Conservation (phyloP, 2,329 filamentous ascomycete genomes). For the Eutypa lata region DNA sequence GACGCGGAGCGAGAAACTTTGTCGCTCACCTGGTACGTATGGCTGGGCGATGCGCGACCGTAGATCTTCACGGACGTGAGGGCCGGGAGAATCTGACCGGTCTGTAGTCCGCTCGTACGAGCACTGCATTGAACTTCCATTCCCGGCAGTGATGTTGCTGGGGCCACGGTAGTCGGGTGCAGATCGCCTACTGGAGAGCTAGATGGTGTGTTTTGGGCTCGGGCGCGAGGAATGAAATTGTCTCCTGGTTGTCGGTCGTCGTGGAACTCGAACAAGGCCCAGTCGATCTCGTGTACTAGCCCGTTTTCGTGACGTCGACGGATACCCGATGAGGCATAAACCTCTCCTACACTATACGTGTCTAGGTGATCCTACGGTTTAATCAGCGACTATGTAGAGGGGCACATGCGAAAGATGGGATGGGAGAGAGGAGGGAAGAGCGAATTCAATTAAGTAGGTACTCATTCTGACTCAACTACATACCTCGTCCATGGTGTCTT, state of each 20-base stretch:
- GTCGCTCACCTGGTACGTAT: constrained; percentile 61
- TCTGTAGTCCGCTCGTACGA: constrained; percentile 79
- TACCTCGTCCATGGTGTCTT: constrained; percentile 63
- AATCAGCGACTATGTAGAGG: constrained; percentile 47
- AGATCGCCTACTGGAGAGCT: constrained; percentile 27
- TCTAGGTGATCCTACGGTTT: constrained; percentile 67
- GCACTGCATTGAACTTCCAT: constrained; percentile 84
- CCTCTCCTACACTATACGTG: constrained; percentile 74
- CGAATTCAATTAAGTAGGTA: constrained; percentile 1
- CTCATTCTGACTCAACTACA: constrained; percentile 3
- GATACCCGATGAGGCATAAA: constrained; percentile 89
- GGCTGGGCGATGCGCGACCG: constrained; percentile 75
- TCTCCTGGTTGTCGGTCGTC: constrained; percentile 66
- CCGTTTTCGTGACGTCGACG: constrained; percentile 69
- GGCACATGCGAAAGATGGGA: neutral
- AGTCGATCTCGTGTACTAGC: constrained; percentile 88
- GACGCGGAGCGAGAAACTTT: constrained; percentile 18
- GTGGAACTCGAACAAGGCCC: constrained; percentile 83
- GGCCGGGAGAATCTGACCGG: constrained; percentile 71
- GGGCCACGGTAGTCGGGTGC: constrained; percentile 57
- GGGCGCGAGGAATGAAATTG: constrained; percentile 61
- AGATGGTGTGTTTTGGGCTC: constrained; percentile 28
- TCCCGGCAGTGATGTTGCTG: constrained; percentile 63
- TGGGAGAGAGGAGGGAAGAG: too few species aligned
- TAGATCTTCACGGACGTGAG: constrained; percentile 85